Conservation (phyloP, 2,329 filamentous ascomycete genomes). For the Ophiostoma perfectum region DNA sequence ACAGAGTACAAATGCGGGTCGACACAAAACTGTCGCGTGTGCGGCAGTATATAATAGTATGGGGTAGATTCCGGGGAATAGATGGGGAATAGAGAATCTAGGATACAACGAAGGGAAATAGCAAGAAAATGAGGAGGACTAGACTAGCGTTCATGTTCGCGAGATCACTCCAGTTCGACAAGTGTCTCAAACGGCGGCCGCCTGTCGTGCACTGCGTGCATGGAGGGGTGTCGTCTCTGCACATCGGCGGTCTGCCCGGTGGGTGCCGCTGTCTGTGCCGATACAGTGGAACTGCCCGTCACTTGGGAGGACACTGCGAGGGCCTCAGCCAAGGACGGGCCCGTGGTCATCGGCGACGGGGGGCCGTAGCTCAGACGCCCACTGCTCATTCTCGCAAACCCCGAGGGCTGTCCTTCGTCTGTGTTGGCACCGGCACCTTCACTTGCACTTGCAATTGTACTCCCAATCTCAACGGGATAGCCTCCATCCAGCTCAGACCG, state of each 20-base stretch:
- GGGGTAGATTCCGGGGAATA: too few species aligned
- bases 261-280: not conserved
- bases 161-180: conserved; percentile 13
- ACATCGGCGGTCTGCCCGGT: not conserved
- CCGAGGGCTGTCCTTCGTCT: not conserved
- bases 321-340: not conserved
- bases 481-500: conserved; percentile 27
- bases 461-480: not conserved
- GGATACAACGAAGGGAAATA: too few species aligned
- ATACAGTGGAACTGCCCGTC: not conserved
- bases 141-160: too few species aligned
- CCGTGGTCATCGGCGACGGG: not conserved
- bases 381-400: conserved; percentile 8
- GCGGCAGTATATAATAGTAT: too few species aligned
- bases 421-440: not conserved
- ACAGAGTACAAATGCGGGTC: too few species aligned
- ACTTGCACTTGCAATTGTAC: not conserved
- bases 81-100: too few species aligned
- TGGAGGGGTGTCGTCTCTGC: not conserved
- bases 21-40: too few species aligned
- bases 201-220: not conserved
- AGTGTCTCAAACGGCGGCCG: conserved; percentile 12
- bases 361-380: not conserved
- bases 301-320: not conserved
- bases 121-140: too few species aligned